phyloP scores from a whole-genome alignment of 371 early-diverging fungal genomes.

The Mortierella polycephala region DNA sequence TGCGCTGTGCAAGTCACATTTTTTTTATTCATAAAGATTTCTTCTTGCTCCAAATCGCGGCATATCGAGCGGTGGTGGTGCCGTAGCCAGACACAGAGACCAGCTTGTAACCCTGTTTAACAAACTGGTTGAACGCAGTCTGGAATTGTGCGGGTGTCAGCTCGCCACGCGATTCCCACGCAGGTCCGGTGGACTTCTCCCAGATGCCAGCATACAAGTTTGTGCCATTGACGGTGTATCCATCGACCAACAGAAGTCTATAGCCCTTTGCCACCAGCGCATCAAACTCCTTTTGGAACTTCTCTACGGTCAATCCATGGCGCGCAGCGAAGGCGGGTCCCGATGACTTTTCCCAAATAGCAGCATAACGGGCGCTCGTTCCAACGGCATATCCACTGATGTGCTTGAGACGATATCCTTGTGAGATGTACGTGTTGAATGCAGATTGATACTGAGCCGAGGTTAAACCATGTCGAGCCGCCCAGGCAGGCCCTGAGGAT shows the following conservation, averaged over 20 bases:
- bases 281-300: not conserved
- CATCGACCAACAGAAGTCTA: not conserved
- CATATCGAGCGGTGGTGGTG: not conserved
- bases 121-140: not conserved
- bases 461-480: not conserved
- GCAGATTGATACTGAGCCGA: slow-evolving; percentile 1
- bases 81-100: slow-evolving; percentile 3
- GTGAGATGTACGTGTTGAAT: not conserved
- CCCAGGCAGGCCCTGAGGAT: slow-evolving; percentile 11
- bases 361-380: slow-evolving; percentile 1
- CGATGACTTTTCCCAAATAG: slow-evolving; percentile 7
- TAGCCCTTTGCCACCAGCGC: not conserved
- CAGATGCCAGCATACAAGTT: slow-evolving; percentile 5
- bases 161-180: not conserved
- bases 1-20: too few species aligned
- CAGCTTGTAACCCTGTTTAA: slow-evolving; percentile 6
- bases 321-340: not conserved
- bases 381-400: slow-evolving; percentile 11
- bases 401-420: slow-evolving; percentile 9
- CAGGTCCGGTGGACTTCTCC: slow-evolving; percentile 6
- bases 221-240: slow-evolving; percentile 1
- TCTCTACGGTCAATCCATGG: not conserved
- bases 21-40: not conserved
- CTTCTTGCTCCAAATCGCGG: slow-evolving; percentile 12
- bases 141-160: slow-evolving; percentile 8